Base-by-base conservation (phyloP, 208 protist genomes). In the Leishmania turanica region DNA sequence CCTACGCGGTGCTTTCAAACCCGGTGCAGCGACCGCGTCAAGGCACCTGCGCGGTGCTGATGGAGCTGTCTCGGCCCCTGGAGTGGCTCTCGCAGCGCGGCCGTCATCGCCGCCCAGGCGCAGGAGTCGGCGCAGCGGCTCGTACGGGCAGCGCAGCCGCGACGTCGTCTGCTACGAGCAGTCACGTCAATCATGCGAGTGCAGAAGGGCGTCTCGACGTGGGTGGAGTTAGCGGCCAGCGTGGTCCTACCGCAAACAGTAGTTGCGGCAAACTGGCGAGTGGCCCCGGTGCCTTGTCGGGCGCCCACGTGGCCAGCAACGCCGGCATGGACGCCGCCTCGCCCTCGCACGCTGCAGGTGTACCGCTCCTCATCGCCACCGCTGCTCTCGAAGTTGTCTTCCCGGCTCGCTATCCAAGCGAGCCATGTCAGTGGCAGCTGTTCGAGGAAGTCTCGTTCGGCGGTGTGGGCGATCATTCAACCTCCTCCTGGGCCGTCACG, bases 391-490 rank as follows among this genome's bases (percentile, higher is more conserved):
- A 91, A 56, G 88, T 88, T 34, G 40, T 82, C 40, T 94, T 92
- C 75, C 68, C 79, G 3, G 74, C 80, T 1, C 74, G 77, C 31
- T 94, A 94, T 77, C 91, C 89, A 17, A 76, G 64, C 62, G 83
- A 87, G 68, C 84, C 87, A 49, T 92, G 89, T 54, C 51, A 78
- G 70, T 94, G 91, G 91, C 83, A 82, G 42, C 66, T 89, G 69
- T 81, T 77, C 34, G 81, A 88, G 49, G 83, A 83, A 31, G 79
- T 58, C 42, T 70, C 82, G 4, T 74, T 79, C 34, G 73, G 54
- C 82, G 72, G 78, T 49, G n/a, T 86, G 2, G 65, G 78, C 56
- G 70, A 81, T 37, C 78, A 79, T 58, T 51, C 70, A 24, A 79
- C 81, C 58, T 82, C 83, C 56, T 82, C 78, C 49, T 82, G 83